These are phyloP conservation scores for Trichomonas gallinae DNA, from an alignment of 208 protist genomes.

Conservation along the genomic window DNA sequence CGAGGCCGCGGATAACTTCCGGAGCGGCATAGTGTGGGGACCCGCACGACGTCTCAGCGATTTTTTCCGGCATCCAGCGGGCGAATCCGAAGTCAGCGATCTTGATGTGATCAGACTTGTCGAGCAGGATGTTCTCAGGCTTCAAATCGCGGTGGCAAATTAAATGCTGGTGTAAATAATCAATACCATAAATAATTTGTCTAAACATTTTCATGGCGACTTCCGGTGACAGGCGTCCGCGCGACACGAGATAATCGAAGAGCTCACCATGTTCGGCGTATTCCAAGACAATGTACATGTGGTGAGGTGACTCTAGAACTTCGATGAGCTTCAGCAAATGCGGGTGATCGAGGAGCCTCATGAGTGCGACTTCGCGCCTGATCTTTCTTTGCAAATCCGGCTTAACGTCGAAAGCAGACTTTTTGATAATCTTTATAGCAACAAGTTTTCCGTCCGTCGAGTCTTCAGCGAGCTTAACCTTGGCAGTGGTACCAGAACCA, in stretches of 20 bases:
- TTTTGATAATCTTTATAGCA: constrained; percentile 10
- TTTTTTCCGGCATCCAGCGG: not conserved
- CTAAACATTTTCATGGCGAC: not conserved
- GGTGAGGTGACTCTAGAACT: not conserved
- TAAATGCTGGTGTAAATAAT: not conserved
- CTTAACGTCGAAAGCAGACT: not conserved
- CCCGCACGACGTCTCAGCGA: constrained; percentile 23
- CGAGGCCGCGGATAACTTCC: constrained; percentile 21
- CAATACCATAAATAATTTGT: not conserved
- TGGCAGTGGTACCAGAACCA: not conserved
- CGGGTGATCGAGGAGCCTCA: not conserved
- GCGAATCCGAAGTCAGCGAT: constrained; percentile 31
- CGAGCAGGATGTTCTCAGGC: not conserved
- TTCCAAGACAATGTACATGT: not conserved
- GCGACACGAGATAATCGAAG: not conserved
- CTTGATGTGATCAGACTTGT: constrained; percentile 18
- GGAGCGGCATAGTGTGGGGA: constrained; percentile 29
- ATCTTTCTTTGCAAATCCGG: not conserved
- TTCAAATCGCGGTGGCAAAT: not conserved
- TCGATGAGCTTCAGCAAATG: not conserved
- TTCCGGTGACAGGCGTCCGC: not conserved
- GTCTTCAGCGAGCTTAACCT: not conserved
- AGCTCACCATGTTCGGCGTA: not conserved
- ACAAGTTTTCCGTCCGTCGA: not conserved
- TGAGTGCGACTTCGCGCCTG: not conserved